Percentiles rank a stretch among this genome's conserved stretches.
Evolutionary conservation across 2,329 filamentous ascomycete species (phyloP).

Genomic region (Aureobasidium sp.): DNA sequence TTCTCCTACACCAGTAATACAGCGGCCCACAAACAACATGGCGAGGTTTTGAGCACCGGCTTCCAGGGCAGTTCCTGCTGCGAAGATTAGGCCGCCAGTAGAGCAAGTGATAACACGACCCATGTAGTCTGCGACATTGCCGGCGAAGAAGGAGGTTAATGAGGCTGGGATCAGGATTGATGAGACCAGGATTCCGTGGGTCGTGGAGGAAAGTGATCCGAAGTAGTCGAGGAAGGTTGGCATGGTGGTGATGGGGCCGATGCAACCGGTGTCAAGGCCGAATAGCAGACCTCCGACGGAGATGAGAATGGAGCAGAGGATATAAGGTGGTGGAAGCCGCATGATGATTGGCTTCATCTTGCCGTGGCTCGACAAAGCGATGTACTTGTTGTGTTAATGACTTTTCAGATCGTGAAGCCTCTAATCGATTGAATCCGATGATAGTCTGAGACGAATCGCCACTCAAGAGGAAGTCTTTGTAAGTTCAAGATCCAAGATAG

Average conservation of each 20-base stretch:
- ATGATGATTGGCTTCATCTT: background rate
- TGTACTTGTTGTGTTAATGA: too few relatives aligned
- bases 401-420: too few relatives aligned
- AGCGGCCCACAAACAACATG: constrained; percentile 45
- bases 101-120: constrained; percentile 24
- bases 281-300: constrained; percentile 4
- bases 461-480: too few relatives aligned
- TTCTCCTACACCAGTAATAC: constrained; percentile 46
- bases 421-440: too few relatives aligned
- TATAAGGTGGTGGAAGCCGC: background rate
- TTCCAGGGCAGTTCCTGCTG: constrained; percentile 30
- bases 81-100: constrained; percentile 41
- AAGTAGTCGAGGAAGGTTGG: constrained; percentile 40
- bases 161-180: constrained; percentile 49
- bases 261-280: constrained; percentile 38
- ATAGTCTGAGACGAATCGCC: too few relatives aligned
- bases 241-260: constrained; percentile 50
- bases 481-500: too few relatives aligned
- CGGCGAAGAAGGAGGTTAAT: constrained; percentile 49
- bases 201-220: constrained; percentile 38
- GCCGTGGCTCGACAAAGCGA: too few relatives aligned
- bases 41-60: constrained; percentile 35
- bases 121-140: constrained; percentile 19
- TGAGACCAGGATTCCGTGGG: constrained; percentile 48
- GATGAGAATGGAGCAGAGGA: background rate